A percentile compares a stretch with the other conserved stretches of the same genome.
These are phyloP conservation scores for Taphrina deformans DNA, from an alignment of 1,139 yeast species.

Conservation along the genomic window DNA sequence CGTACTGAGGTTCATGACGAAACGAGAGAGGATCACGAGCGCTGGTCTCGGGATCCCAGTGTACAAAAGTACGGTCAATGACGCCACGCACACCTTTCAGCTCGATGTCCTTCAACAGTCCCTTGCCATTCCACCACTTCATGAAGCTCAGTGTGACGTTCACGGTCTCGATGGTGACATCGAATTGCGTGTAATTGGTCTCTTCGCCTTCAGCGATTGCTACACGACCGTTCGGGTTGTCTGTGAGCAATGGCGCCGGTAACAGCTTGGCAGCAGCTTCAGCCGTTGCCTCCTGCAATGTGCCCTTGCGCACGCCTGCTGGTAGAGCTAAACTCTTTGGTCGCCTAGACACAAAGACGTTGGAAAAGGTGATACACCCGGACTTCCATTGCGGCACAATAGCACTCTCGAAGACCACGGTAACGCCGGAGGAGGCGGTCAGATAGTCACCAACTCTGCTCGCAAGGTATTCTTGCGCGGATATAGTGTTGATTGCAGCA, in stretches of 20 bases:
- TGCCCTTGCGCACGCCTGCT: conserved; percentile 53
- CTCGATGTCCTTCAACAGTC: conserved; percentile 78
- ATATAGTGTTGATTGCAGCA: conserved; percentile 77
- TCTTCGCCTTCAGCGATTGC: conserved; percentile 56
- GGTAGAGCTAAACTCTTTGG: conserved; percentile 55
- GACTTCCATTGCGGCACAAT: conserved; percentile 94
- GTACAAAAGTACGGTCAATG: conserved; percentile 83
- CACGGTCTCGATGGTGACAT: conserved; percentile 81
- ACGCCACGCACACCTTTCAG: conserved; percentile 86
- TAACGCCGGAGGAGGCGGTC: conserved; percentile 80
- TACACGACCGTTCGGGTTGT: neutral
- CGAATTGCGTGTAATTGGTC: conserved; percentile 95
- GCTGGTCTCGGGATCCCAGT: conserved; percentile 62
- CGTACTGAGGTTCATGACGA: conserved; percentile 70
- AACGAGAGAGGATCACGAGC: conserved; percentile 76
- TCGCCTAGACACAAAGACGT: conserved; percentile 81
- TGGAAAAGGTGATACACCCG: conserved; percentile 77
- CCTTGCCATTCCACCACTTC: conserved; percentile 88
- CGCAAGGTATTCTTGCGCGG: conserved; percentile 88
- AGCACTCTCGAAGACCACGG: conserved; percentile 89
- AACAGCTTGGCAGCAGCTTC: conserved; percentile 45
- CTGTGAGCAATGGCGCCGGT: conserved; percentile 8
- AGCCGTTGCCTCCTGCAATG: conserved; percentile 60
- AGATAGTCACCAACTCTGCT: conserved; percentile 74
- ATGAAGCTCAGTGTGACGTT: conserved; percentile 75